Conservation (phyloP, 495 filamentous ascomycete genomes). For the Penicillium ochrochloron region DNA sequence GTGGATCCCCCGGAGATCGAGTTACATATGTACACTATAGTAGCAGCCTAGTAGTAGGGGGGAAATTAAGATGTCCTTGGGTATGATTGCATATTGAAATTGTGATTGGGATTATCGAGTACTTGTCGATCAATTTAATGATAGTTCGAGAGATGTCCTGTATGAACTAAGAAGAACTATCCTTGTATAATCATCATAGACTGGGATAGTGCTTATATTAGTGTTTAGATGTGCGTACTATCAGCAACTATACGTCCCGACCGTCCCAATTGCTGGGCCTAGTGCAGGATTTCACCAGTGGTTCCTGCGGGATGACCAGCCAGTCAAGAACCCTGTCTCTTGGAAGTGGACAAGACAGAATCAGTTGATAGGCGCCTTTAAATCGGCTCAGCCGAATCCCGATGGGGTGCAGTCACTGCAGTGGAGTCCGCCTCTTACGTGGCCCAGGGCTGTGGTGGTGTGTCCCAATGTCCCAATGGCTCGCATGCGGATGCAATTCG, state of each 20-base stretch:
- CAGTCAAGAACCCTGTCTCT: slow-evolving; percentile 12
- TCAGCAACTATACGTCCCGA: background rate
- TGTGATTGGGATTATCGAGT: background rate
- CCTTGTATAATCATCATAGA: no score
- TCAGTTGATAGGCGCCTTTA: background rate
- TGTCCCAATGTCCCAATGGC: background rate
- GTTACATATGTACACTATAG: no score
- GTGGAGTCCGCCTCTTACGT: slow-evolving; percentile 36
- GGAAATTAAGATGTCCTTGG: background rate
- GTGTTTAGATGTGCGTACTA: background rate
- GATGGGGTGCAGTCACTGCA: no score
- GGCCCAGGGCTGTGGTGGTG: slow-evolving; percentile 4
- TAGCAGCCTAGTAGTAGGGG: background rate
- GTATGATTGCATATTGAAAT: background rate
- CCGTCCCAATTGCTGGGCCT: background rate
- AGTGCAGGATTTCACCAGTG: background rate
- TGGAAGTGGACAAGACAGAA: background rate
- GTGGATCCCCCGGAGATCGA: slow-evolving; percentile 21
- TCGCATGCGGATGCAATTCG: slow-evolving; percentile 23
- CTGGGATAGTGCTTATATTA: no score
- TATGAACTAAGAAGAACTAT: no score
- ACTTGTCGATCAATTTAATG: background rate
- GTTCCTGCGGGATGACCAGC: slow-evolving; percentile 8
- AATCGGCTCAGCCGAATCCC: slow-evolving; percentile 8
- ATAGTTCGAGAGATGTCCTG: background rate